Percentiles rank a stretch among this genome's conserved stretches.
Evolutionary conservation across 768 basidiomycete genomes (phyloP).

Genomic region (Mycena polygramma): DNA sequence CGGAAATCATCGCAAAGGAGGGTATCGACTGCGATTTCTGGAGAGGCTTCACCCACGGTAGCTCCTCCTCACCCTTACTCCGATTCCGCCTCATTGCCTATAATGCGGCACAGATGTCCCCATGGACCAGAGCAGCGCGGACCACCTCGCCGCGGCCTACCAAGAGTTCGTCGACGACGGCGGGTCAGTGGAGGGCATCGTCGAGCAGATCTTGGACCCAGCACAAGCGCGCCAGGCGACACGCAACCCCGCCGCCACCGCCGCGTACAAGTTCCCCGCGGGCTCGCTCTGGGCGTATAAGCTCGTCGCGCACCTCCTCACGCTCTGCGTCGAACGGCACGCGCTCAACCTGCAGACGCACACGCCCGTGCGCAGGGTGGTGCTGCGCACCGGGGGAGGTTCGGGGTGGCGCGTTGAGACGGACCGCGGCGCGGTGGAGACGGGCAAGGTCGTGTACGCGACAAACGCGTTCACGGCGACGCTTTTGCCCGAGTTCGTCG

Average conservation of each 20-base stretch:
- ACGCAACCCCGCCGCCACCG: conserved; percentile 20
- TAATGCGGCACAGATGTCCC: conserved; percentile 26
- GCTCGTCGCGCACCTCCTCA: conserved; percentile 38
- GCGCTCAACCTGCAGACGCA: conserved; percentile 48
- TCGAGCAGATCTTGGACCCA: conserved; percentile 43
- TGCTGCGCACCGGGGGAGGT: not conserved
- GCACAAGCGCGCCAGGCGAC: conserved; percentile 38
- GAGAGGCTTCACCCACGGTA: conserved; percentile 42
- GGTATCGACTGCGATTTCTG: conserved; percentile 47
- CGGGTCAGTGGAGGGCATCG: conserved; percentile 42
- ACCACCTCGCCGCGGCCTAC: conserved; percentile 38
- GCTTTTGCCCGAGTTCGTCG: conserved; percentile 48
- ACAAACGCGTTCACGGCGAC: conserved; percentile 62
- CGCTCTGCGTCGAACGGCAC: conserved; percentile 36
- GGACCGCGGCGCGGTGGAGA: conserved; percentile 48
- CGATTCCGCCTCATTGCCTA: not conserved
- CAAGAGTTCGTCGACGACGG: conserved; percentile 45
- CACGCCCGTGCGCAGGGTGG: conserved; percentile 35
- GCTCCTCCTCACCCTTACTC: not conserved
- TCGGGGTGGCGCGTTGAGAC: conserved; percentile 47
- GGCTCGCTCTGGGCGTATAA: conserved; percentile 42
- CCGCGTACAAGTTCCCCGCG: conserved; percentile 34
- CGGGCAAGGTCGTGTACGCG: conserved; percentile 55
- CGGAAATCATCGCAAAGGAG: conserved; percentile 38
- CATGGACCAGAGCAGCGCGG: conserved; percentile 39